phyloP scores from a whole-genome alignment of 139 green algal species.

The Closterium sp. region DNA sequence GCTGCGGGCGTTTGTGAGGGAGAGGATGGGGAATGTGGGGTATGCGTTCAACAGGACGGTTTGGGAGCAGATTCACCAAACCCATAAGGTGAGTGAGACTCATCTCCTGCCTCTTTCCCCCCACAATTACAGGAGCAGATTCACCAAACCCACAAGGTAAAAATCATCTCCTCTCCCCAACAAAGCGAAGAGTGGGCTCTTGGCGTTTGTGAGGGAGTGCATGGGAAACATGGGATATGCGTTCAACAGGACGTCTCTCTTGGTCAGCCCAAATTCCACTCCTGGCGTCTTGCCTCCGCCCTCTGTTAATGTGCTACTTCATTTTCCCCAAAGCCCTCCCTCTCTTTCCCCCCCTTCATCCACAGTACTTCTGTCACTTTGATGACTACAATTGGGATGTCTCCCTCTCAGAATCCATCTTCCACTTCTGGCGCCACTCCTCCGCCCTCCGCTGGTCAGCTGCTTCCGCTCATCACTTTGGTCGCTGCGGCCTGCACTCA shows the following conservation, averaged over 20 bases:
- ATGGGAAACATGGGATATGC: conserved; percentile 44
- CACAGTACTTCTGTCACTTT: conserved; percentile 31
- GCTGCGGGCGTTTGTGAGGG: neutral
- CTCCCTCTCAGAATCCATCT: conserved; percentile 3
- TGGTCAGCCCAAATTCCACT: neutral
- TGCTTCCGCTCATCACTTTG: conserved; percentile 30
- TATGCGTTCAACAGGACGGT: conserved; percentile 46
- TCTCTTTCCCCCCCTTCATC: neutral
- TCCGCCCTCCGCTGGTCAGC: neutral
- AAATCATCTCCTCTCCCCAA: too few species aligned
- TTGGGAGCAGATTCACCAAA: conserved; percentile 16
- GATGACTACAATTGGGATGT: conserved; percentile 54
- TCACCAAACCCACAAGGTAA: conserved; percentile 1
- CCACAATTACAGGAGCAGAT: too few species aligned
- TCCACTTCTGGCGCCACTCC: neutral
- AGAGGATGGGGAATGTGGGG: conserved; percentile 40
- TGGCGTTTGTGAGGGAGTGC: neutral
- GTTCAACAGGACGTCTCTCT: conserved; percentile 27
- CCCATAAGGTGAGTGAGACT: conserved; percentile 4
- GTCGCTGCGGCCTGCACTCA: conserved; percentile 35
- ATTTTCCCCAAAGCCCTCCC: conserved; percentile 9
- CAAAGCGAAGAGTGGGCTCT: neutral
- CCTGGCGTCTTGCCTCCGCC: neutral
- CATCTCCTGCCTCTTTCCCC: too few species aligned
- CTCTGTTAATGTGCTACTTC: too few species aligned